phyloP scores from a whole-genome alignment of 2,329 filamentous ascomycete genomes.

The Calonectria pseudoreteaudii region DNA sequence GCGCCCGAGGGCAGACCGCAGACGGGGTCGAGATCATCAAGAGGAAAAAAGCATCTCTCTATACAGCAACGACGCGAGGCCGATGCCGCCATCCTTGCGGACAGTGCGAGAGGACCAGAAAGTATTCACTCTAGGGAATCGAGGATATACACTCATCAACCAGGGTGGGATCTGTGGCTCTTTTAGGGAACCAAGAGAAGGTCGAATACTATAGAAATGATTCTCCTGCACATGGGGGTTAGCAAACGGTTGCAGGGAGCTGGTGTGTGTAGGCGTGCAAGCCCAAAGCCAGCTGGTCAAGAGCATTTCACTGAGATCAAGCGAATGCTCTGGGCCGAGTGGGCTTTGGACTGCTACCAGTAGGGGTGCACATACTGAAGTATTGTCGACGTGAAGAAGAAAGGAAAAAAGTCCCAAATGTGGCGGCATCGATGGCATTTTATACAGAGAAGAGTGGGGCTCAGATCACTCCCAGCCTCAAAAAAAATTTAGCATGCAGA shows the following conservation, averaged over 20 bases:
- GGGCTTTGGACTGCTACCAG: neutral
- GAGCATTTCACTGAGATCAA: neutral
- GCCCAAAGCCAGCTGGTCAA: neutral
- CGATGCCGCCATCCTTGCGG: constrained; percentile 65
- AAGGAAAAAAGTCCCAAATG: neutral
- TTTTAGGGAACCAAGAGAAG: constrained; percentile 88
- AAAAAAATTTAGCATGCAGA: neutral
- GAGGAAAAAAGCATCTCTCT: constrained; percentile 75
- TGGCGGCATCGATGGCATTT: neutral
- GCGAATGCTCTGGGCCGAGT: neutral
- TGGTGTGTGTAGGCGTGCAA: too few relatives aligned
- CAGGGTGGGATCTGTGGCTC: constrained; percentile 87
- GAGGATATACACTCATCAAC: constrained; percentile 83
- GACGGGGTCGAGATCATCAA: constrained; percentile 90
- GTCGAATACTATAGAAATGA: constrained; percentile 98
- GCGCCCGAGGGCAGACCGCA: constrained; percentile 80
- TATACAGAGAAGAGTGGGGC: neutral
- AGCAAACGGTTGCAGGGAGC: neutral
- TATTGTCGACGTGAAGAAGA: constrained; percentile 24
- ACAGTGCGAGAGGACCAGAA: constrained; percentile 16
- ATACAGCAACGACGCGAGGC: constrained; percentile 64
- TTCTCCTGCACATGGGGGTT: constrained; percentile 64
- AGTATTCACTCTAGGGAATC: constrained; percentile 84
- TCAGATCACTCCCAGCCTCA: neutral
- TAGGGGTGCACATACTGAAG: constrained; percentile 14